Base-by-base conservation (phyloP, 2,329 filamentous ascomycete species). In the Sphaerulina musiva region DNA sequence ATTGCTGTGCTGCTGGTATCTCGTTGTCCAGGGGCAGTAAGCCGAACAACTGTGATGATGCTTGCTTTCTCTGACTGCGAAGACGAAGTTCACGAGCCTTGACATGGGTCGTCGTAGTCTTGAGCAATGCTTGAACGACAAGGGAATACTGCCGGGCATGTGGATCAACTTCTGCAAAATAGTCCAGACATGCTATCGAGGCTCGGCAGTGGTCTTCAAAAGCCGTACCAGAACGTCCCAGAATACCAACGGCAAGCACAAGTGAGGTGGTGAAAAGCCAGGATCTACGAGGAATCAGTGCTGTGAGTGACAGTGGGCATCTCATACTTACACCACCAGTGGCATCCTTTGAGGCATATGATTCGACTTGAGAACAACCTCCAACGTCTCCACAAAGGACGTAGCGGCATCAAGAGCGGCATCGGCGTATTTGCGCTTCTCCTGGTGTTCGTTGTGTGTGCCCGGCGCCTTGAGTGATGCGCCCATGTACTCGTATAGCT, bases 401-500 rank as follows among this genome's bases (percentile, higher is more conserved):
- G 55, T 55, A 10, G 65, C 64, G 4, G 65, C 62, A 54, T 67
- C 64, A 9, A 67, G 57, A 20, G 63, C 64, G 0, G 64, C 65
- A 50, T 66, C 63, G 4, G 64, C 64, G 20, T 65, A 63, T 32
- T 64, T 66, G 10, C 54, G 56, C 40, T 66, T 65, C 46, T 59
- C 62, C 6, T 56, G 44, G 31, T 64, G 57, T 17, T 62, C 59
- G 4, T 48, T 45, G 8, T 56, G 57, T 6, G 53, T 55, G 4
- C 48, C 56, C 10, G 54, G 57, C 1, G 45, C 48, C 38, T 56
- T 58, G 3, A 60, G 39, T 7, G 59, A 54, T 12, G 64, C 66
- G 29, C 65, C 68, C 32, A 70, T 48, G 9, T 67, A 68, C 40
- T 70, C 68, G 48, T 70, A 77, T 1, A 78, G 69, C 47, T 77